Evolutionary conservation across 345 rosid species (phyloP).

Genomic region (Camelina laxa): DNA sequence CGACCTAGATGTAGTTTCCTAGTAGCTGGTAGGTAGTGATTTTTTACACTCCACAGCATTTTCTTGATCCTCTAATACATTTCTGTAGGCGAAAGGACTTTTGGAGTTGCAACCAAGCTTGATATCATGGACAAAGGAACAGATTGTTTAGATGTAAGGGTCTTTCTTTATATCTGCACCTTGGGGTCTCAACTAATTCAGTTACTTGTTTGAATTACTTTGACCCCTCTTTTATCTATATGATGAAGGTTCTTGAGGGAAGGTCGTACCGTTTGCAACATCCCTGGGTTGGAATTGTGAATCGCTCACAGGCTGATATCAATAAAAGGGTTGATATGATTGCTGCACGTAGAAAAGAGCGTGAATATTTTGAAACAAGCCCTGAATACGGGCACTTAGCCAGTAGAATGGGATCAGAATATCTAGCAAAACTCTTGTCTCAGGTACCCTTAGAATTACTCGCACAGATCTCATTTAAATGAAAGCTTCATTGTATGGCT

Average conservation of each 20-base stretch:
- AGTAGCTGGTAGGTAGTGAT: conserved; percentile 11
- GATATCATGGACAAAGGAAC: conserved; percentile 99
- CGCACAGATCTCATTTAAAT: background rate
- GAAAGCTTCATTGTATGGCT: conserved; percentile 13
- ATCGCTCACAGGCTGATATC: conserved; percentile 99
- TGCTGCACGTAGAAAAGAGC: conserved; percentile 89
- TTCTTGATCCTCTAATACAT: conserved; percentile 11
- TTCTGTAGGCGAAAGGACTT: conserved; percentile 89
- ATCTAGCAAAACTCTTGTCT: conserved; percentile 77
- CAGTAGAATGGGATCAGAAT: conserved; percentile 95
- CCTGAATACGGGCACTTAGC: conserved; percentile 97
- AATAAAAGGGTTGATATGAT: conserved; percentile 96
- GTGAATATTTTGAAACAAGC: conserved; percentile 95
- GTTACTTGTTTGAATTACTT: conserved; percentile 26
- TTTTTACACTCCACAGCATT: conserved; percentile 23
- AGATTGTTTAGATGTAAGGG: conserved; percentile 79
- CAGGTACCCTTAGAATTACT: conserved; percentile 57
- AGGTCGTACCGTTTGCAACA: conserved; percentile 92
- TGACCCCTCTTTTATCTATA: conserved; percentile 33
- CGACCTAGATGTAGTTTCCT: conserved; percentile 13
- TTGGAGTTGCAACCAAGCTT: conserved; percentile 96
- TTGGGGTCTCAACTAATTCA: conserved; percentile 3
- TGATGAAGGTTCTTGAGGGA: conserved; percentile 91
- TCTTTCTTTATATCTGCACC: background rate
- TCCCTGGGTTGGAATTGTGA: conserved; percentile 99